Evolutionary conservation across 1,284 basidiomycete species (phyloP), one percentile per base, ranked within the genome.

Genomic region (Neotropicomus parvogracilis): DNA sequence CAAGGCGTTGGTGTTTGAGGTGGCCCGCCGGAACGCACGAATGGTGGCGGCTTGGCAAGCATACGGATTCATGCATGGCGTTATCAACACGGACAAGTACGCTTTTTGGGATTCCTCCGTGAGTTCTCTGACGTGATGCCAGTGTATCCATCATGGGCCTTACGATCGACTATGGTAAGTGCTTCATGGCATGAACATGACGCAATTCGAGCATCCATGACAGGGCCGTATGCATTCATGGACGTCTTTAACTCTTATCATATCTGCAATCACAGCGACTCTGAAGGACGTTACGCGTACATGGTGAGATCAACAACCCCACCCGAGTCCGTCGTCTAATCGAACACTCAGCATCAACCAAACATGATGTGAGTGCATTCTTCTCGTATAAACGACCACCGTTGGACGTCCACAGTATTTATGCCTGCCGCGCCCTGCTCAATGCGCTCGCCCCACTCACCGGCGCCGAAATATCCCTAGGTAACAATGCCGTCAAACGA

Each of bases 51-150:
- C 77, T 2, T 98, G 95, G 95, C 95, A 98, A 69, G 88, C 81
- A 7, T 91, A 91, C 67, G 91, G 91, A 0, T 95, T 91, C 65
- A 93, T 93, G 88, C 86, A 90, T 58, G 88, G 87, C 0, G 95
- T 98, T n/a, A 90, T 97, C 59, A 97, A 97, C 65, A 97, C 95
- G 3, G 95, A 97, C 72, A 95, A 95, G 86, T 88, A 54, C 46
- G 80, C 63, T 32, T 11, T 13, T 33, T 35, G 44, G 27, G 24
- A n/a, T 24, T 40, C 11, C 28, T 11, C 19, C 6, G 2, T 6
- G 17, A n/a, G 21, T 32, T 26, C 36, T 14, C 45, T 60, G 45
- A 65, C 49, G n/a, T 21, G 33, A 16, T 21, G 19, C 12, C 54
- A 88, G 85, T 54, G 82, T 95, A 28, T 90, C 89, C 3, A 75